Conservation (phyloP, 1,284 basidiomycete species). For the Moniliella sp. region DNA sequence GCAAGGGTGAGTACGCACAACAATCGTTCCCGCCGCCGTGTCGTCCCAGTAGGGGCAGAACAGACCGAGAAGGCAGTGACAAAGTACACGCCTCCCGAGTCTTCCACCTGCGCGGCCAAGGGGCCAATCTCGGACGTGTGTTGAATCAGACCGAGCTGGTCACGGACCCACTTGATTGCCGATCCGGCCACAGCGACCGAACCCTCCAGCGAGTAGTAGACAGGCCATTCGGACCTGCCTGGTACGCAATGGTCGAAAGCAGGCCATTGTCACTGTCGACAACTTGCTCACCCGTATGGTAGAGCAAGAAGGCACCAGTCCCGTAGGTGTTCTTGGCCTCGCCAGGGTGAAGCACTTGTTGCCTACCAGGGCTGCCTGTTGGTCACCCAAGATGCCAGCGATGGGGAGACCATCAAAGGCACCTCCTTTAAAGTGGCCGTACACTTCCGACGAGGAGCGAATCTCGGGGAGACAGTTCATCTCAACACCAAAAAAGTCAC, state of each 20-base stretch:
- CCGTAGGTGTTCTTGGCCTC: conserved; percentile 38
- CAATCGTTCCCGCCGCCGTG: conserved; percentile 57
- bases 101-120: conserved; percentile 54
- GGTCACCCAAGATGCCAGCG: conserved; percentile 79
- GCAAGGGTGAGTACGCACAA: conserved; percentile 40
- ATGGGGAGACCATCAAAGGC: conserved; percentile 58
- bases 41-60: conserved; percentile 74
- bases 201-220: conserved; percentile 81
- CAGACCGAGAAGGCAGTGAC: conserved; percentile 82
- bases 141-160: conserved; percentile 63
- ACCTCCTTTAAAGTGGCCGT: conserved; percentile 55
- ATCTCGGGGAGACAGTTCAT: conserved; percentile 60
- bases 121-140: conserved; percentile 63
- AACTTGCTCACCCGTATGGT: conserved; percentile 70
- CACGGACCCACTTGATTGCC: conserved; percentile 83
- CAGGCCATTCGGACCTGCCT: conserved; percentile 55
- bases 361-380: conserved; percentile 83
- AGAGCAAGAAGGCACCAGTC: conserved; percentile 82
- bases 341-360: conserved; percentile 48
- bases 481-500: conserved; percentile 69
- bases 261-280: conserved; percentile 67
- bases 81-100: conserved; percentile 80
- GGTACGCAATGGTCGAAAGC: conserved; percentile 82
- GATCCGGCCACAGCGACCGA: conserved; percentile 84
- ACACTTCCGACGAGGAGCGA: conserved; percentile 74